Base-by-base conservation (phyloP, 345 rosid species). In the Gossypium australe region DNA sequence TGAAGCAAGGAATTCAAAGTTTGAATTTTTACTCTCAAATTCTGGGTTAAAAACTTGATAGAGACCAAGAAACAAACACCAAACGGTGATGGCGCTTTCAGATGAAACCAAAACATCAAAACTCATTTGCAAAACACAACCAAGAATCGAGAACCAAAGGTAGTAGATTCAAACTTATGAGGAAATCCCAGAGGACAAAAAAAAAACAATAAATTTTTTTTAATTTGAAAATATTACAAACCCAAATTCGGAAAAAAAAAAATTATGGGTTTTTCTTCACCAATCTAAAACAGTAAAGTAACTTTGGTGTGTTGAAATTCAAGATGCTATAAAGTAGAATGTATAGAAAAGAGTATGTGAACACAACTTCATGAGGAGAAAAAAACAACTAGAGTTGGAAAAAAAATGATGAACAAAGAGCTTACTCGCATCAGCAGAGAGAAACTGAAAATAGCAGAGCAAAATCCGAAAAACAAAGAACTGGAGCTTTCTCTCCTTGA, bases 211-310 rank as follows among this genome's bases (percentile, higher is more conserved):
- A 60, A 6, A n/a, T 9, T 34, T 34, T 34, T 18, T n/a, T 2
- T 3, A 72, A 18, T 18, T 44, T 2, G 17, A 12, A 7, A 45
- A 20, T 17, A 6, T 80, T 65, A 38, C 45, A 25, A 18, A 43
- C 2, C 49, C 49, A 18, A n/a, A 41, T 11, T 43, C 70, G 16
- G n/a, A n/a, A 18, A 18, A 65, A 20, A 57, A 20, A 44, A 2
- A 11, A 2, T 0, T 2, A 44, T 44, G 70, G 52, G 14, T 57
- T 17, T 65, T 47, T 67, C 25, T 16, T 13, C 34, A 63, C 27
- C 43, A 5, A 67, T 74, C 43, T 59, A 53, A 67, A 76, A 64
- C 71, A 74, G 82, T 78, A 83, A 80, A 80, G 79, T 74, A 76
- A 18, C 81, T 72, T 78, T 78, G 75, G 53, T 69, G 71, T 58